Evolutionary conservation across 2,329 filamentous ascomycete genomes (phyloP).

Genomic region (Nectriaceae sp.): DNA sequence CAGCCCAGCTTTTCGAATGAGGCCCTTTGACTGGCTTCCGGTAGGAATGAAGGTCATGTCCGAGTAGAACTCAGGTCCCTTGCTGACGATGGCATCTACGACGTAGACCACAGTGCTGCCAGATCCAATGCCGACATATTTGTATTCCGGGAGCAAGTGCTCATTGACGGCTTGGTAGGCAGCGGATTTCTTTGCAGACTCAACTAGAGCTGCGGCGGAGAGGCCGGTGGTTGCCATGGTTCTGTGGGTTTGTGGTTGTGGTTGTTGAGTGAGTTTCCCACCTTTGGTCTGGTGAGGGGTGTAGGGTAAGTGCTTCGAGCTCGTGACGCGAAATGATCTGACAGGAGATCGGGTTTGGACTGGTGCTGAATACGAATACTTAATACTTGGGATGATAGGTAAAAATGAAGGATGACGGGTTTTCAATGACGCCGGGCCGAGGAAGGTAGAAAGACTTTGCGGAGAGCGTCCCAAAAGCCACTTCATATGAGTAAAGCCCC

Average conservation of each 20-base stretch:
- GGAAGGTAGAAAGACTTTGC: slow-evolving; percentile 4
- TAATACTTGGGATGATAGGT: neutral
- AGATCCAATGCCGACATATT: slow-evolving; percentile 76
- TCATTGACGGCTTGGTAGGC: slow-evolving; percentile 74
- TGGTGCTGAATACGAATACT: neutral
- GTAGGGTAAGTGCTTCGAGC: neutral
- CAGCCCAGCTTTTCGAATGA: slow-evolving; percentile 79
- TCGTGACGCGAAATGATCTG: neutral
- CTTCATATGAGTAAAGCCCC: slow-evolving; percentile 12
- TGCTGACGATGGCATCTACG: slow-evolving; percentile 74
- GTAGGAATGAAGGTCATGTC: slow-evolving; percentile 88
- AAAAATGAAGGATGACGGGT: neutral
- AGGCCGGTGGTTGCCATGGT: slow-evolving; percentile 37
- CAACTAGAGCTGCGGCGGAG: slow-evolving; percentile 50
- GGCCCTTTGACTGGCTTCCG: slow-evolving; percentile 84
- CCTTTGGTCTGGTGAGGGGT: slow-evolving; percentile 14
- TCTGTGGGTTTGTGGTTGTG: slow-evolving; percentile 13
- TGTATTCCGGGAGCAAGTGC: slow-evolving; percentile 64
- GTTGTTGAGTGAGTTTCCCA: slow-evolving; percentile 12
- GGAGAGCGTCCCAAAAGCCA: slow-evolving; percentile 16
- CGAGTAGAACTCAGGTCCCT: slow-evolving; percentile 54
- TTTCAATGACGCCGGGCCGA: slow-evolving; percentile 8
- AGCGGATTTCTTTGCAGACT: slow-evolving; percentile 74
- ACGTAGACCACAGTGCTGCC: slow-evolving; percentile 84
- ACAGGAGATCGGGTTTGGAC: neutral